phyloP scores from a whole-genome alignment of 345 rosid species.

The Trapa bicornis region DNA sequence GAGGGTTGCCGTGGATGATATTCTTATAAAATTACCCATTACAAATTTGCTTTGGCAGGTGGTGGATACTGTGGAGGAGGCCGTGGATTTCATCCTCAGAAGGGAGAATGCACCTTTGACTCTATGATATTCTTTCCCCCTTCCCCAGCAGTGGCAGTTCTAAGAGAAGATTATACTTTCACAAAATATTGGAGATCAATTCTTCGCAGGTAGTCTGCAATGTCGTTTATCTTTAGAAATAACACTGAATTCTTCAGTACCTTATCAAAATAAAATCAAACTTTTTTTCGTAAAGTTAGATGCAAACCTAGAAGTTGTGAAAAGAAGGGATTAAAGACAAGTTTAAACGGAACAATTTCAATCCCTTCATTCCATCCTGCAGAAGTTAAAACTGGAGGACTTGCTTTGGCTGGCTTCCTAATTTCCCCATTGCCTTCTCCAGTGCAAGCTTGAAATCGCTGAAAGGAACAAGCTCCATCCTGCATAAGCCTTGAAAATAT shows the following conservation, averaged over 20 bases:
- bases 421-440: slow-evolving; percentile 54
- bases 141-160: neutral
- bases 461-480: slow-evolving; percentile 61
- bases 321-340: too few relatives aligned
- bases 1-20: neutral
- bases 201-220: too few relatives aligned
- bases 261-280: neutral
- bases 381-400: slow-evolving; percentile 24
- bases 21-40: neutral
- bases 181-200: too few relatives aligned
- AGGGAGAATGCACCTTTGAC: slow-evolving; percentile 21
- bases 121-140: too few relatives aligned
- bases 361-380: neutral
- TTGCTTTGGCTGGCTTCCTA: slow-evolving; percentile 82
- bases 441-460: slow-evolving; percentile 45
- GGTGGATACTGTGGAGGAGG: slow-evolving; percentile 67
- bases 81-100: slow-evolving; percentile 52
- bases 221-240: too few relatives aligned
- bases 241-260: neutral
- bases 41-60: slow-evolving; percentile 36
- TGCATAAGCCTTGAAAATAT: slow-evolving; percentile 13
- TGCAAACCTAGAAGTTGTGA: neutral
- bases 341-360: too few relatives aligned
- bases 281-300: neutral
- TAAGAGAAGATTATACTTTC: neutral